Percentiles rank a stretch among this genome's conserved stretches.
Evolutionary conservation across 2,329 filamentous ascomycete species (phyloP).

Genomic region (Zymoseptoria ardabiliae): DNA sequence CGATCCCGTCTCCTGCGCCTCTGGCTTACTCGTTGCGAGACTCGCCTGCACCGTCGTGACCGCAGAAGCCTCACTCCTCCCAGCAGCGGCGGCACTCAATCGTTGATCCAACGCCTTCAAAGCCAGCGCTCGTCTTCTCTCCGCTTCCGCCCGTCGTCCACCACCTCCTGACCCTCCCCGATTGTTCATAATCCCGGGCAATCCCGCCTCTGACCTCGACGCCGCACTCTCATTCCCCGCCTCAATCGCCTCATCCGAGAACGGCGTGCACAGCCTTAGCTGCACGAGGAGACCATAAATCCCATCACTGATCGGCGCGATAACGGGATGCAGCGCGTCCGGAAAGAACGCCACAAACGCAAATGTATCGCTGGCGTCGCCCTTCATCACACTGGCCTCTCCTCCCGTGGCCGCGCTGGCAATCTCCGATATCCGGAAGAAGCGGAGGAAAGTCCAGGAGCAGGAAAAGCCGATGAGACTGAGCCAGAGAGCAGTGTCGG

Average conservation of each 20-base stretch:
- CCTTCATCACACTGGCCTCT: constrained; percentile 55
- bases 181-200: constrained; percentile 52
- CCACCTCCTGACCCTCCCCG: constrained; percentile 35
- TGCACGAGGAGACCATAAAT: constrained; percentile 70
- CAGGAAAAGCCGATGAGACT: constrained; percentile 74
- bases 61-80: constrained; percentile 7
- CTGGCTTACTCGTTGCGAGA: neutral
- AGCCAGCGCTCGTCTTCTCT: constrained; percentile 79
- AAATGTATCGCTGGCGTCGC: constrained; percentile 93
- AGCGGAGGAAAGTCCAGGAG: constrained; percentile 93
- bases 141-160: constrained; percentile 67
- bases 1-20: neutral
- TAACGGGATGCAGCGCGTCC: constrained; percentile 67
- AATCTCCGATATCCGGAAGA: constrained; percentile 67
- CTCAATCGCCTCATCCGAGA: constrained; percentile 72
- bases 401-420: constrained; percentile 41
- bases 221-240: constrained; percentile 65
- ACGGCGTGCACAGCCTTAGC: constrained; percentile 73
- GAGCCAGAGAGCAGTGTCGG: constrained; percentile 72
- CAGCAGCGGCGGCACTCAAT: constrained; percentile 66
- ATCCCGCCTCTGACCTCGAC: constrained; percentile 52
- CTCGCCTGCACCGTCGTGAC: constrained; percentile 17
- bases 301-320: constrained; percentile 65
- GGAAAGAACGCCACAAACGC: constrained; percentile 96
- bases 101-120: constrained; percentile 88